These are phyloP conservation scores for Lachancea meyersii DNA, from an alignment of 805 yeast genomes.

Conservation along the genomic window DNA sequence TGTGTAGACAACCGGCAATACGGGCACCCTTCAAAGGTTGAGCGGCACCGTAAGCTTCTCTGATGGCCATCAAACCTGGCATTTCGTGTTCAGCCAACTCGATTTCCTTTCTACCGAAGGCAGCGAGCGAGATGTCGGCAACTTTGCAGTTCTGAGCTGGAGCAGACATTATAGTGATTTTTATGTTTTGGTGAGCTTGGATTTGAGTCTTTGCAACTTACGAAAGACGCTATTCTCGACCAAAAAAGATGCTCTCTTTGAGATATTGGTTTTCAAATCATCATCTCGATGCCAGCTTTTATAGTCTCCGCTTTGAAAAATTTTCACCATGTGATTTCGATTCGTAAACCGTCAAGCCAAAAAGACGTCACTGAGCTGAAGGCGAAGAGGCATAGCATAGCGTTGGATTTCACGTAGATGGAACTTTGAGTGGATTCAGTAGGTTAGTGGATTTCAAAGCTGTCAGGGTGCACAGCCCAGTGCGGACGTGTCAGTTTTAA, in stretches of 20 bases:
- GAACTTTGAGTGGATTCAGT: too few species aligned
- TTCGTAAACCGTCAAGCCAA: background rate
- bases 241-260: background rate
- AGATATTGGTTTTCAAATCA: background rate
- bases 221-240: background rate
- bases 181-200: background rate
- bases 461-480: too few species aligned
- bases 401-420: too few species aligned
- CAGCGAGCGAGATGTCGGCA: constrained; percentile 97
- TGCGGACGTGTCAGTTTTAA: too few species aligned
- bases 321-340: constrained; percentile 11
- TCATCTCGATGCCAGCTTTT: constrained; percentile 1
- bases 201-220: background rate
- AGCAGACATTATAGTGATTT: constrained; percentile 40
- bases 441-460: too few species aligned
- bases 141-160: constrained; percentile 80
- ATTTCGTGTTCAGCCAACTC: constrained; percentile 98
- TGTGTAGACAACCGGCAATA: constrained; percentile 98
- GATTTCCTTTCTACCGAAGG: constrained; percentile 99
- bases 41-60: constrained; percentile 80
- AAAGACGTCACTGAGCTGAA: background rate
- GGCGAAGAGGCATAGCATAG: background rate
- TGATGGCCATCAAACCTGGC: constrained; percentile 99
- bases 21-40: constrained; percentile 98
- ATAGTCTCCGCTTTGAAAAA: constrained; percentile 1